Evolutionary conservation across 228 moss, liverwort and hornwort species (phyloP).

Genomic region (Sphagnum magellanicum): DNA sequence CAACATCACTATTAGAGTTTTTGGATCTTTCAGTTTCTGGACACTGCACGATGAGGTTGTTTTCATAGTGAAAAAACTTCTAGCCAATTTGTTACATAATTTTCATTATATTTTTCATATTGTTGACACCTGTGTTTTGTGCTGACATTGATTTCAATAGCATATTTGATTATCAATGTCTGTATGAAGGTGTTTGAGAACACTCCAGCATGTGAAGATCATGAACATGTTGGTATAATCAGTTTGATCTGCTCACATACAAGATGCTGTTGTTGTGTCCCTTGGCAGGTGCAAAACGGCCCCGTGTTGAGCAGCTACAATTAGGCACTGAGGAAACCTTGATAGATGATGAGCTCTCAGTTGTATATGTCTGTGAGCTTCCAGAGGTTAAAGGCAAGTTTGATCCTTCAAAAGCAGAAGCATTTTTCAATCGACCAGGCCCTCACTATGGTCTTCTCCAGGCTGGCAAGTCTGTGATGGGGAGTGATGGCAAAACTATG

Average conservation of each 20-base stretch:
- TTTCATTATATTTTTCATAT: too few species aligned
- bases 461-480: slow-evolving; percentile 68
- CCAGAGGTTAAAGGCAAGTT: slow-evolving; percentile 94
- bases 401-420: slow-evolving; percentile 71
- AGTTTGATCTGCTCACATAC: background rate
- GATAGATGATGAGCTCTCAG: slow-evolving; percentile 50
- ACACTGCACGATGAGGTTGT: too few species aligned
- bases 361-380: slow-evolving; percentile 86
- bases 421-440: slow-evolving; percentile 62
- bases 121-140: too few species aligned
- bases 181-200: too few species aligned
- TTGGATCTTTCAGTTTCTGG: too few species aligned
- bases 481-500: slow-evolving; percentile 61
- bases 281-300: slow-evolving; percentile 43
- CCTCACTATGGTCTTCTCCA: slow-evolving; percentile 91
- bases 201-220: too few species aligned
- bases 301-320: slow-evolving; percentile 29
- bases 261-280: background rate
- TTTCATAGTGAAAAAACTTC: too few species aligned
- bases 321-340: slow-evolving; percentile 12
- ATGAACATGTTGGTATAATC: too few species aligned
- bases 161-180: too few species aligned
- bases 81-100: too few species aligned
- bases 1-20: too few species aligned
- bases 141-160: too few species aligned